Evolutionary conservation across 2,329 filamentous ascomycete genomes (phyloP), one percentile per base, ranked within the genome.

Genomic region (Ophiostoma sp.): DNA sequence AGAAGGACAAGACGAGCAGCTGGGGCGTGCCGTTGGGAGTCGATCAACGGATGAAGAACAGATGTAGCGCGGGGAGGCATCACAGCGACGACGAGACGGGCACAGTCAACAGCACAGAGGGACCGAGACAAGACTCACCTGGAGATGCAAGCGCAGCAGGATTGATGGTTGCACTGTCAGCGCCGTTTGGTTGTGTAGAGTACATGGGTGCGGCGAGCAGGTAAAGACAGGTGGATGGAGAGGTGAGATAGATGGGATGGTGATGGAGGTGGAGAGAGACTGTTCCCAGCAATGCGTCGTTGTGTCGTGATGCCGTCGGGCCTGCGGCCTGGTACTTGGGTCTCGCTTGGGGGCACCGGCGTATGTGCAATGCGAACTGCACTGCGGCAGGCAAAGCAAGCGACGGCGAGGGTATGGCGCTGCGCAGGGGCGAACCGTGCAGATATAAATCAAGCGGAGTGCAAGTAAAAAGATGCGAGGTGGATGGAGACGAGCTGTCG

Each of bases 141-240:
- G 2, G 27, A 77, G 88, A 89, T 81, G 90, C 92, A 82, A 96
- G 85, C 72, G 90, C 91, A 76, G 91, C 91, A 78, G 92, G 92
- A 84, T 96, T 92, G 84, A 96, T 95, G 77, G 92, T 96, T 78
- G 90, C 91, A 83, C 89, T 89, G 78, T 91, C 89, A 85, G 90
- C 89, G 80, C 87, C 87, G 83, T 89, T 89, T 79, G 88, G 84
- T 79, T 86, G 83, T 78, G 84, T 82, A 78, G 85, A 83, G 82
- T 84, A 85, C 82, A 84, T 83, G 63, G 63, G 60, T 42, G 60
- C 60, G 60, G 60, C 60, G 40, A 63, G 27, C 60, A 42, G 60
- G 60, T 63, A 40, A 44, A 36, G 47, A 58, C 18, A 62, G 36
- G 8, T 16, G 14, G 18, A 63, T 42, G 58, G 7, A 4, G 5